phyloP scores from a whole-genome alignment of 345 rosid species.

The Citrus inodora region DNA sequence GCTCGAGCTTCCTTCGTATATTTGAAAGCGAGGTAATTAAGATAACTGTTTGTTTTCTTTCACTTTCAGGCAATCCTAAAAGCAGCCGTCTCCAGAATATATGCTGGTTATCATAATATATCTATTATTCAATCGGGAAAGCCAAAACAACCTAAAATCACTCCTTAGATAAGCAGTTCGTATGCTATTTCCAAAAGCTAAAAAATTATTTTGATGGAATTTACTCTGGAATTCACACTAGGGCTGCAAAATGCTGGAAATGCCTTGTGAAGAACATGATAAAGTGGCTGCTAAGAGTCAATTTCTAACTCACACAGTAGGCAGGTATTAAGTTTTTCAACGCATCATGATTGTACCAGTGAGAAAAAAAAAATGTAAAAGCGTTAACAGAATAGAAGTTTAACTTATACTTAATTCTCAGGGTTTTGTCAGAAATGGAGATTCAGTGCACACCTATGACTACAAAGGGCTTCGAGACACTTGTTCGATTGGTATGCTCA shows the following conservation, averaged over 20 bases:
- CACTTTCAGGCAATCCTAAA: not conserved
- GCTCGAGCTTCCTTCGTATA: constrained; percentile 44
- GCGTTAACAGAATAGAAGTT: not conserved
- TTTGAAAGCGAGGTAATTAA: constrained; percentile 38
- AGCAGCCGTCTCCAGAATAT: not conserved
- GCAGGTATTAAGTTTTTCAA: constrained; percentile 31
- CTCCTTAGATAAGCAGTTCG: not conserved
- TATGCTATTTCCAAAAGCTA: not conserved
- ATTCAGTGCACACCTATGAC: constrained; percentile 36
- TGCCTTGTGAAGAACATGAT: constrained; percentile 61
- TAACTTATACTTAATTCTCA: constrained; percentile 4
- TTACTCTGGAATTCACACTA: not conserved
- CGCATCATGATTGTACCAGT: not conserved
- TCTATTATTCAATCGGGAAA: not conserved
- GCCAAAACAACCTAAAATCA: not conserved
- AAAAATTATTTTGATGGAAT: not conserved
- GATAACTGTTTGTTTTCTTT: not conserved
- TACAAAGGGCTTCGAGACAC: constrained; percentile 42
- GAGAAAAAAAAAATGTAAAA: too few species aligned
- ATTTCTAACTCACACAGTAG: constrained; percentile 49
- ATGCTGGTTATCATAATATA: not conserved
- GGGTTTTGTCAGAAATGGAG: constrained; percentile 43
- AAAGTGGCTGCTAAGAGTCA: constrained; percentile 53
- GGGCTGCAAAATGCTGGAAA: constrained; percentile 74
- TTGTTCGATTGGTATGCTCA: constrained; percentile 32